Percentiles rank a stretch among this genome's conserved stretches.
Conservation (phyloP, 495 filamentous ascomycete species). For the Lophium mytilinum region DNA sequence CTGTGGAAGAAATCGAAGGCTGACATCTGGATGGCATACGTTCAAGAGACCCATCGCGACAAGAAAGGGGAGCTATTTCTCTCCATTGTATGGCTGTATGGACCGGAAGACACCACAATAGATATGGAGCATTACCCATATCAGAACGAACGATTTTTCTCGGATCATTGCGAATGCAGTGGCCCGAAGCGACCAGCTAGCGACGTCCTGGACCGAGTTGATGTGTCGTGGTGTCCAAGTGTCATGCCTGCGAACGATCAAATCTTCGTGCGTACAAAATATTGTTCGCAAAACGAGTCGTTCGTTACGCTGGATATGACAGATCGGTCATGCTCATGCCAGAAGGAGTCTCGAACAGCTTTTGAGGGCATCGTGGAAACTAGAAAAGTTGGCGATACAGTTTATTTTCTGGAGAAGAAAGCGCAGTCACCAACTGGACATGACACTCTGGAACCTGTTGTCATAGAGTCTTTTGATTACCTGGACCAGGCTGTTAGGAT, state of each 20-base stretch:
- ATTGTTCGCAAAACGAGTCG: slow-evolving; percentile 43
- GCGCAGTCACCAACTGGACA: neutral
- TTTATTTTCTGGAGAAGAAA: slow-evolving; percentile 38
- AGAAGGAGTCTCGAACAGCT: neutral
- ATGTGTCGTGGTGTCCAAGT: slow-evolving; percentile 48
- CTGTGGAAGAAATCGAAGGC: slow-evolving; percentile 46
- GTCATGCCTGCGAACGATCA: slow-evolving; percentile 31
- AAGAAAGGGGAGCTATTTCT: slow-evolving; percentile 37
- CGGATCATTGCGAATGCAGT: slow-evolving; percentile 64
- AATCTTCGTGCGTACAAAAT: slow-evolving; percentile 61
- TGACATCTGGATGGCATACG: slow-evolving; percentile 55
- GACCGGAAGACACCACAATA: slow-evolving; percentile 58
- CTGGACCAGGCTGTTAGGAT: slow-evolving; percentile 35
- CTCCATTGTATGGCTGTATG: slow-evolving; percentile 65
- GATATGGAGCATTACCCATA: slow-evolving; percentile 55
- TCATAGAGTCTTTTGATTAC: slow-evolving; percentile 41
- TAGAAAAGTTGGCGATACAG: slow-evolving; percentile 46
- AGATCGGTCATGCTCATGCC: slow-evolving; percentile 36
- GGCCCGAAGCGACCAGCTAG: slow-evolving; percentile 36
- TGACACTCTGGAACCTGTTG: slow-evolving; percentile 45
- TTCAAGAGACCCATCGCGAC: slow-evolving; percentile 43
- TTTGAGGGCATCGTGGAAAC: slow-evolving; percentile 1
- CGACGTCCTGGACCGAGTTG: slow-evolving; percentile 46
- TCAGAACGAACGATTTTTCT: slow-evolving; percentile 64
- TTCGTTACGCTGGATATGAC: slow-evolving; percentile 47